phyloP scores from a whole-genome alignment of 169 alveolate genomes.

The Babesia microti region DNA sequence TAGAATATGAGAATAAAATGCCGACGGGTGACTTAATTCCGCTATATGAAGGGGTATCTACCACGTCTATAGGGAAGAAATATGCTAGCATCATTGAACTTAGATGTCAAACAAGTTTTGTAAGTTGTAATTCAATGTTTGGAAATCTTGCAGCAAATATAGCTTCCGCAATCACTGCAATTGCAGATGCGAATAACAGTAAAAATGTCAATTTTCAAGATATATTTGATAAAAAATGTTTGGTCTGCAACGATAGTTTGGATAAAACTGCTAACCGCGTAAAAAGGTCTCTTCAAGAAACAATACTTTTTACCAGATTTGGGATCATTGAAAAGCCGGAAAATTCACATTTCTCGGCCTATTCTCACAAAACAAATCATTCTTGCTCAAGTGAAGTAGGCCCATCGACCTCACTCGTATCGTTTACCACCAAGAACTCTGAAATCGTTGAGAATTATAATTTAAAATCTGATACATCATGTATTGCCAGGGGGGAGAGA shows the following conservation, averaged over 20 bases:
- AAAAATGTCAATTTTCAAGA: not conserved
- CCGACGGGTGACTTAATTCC: conserved; percentile 2
- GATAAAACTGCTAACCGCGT: conserved; percentile 13
- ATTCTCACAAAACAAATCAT: conserved; percentile 15
- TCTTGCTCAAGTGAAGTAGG: conserved; percentile 13
- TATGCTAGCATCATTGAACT: conserved; percentile 9
- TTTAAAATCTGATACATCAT: not conserved
- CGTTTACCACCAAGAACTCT: not conserved
- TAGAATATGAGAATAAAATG: not conserved
- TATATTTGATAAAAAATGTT: conserved; percentile 4
- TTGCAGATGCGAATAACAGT: not conserved
- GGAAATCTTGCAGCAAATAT: conserved; percentile 9
- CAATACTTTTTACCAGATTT: conserved; percentile 13
- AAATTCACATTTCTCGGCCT: conserved; percentile 6
- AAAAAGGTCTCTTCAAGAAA: conserved; percentile 11
- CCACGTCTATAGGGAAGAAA: conserved; percentile 4
- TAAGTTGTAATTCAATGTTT: conserved; percentile 13
- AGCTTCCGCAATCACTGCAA: conserved; percentile 10
- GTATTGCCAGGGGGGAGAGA: conserved; percentile 5
- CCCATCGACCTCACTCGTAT: conserved; percentile 12
- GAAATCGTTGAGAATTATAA: not conserved
- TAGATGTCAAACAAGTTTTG: conserved; percentile 32
- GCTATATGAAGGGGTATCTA: conserved; percentile 24
- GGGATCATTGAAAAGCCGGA: conserved; percentile 6
- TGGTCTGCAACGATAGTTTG: conserved; percentile 9